Evolutionary conservation across 306 rosid genomes (phyloP), one percentile per base, ranked within the genome.

Genomic region (Arachis stenosperma): DNA sequence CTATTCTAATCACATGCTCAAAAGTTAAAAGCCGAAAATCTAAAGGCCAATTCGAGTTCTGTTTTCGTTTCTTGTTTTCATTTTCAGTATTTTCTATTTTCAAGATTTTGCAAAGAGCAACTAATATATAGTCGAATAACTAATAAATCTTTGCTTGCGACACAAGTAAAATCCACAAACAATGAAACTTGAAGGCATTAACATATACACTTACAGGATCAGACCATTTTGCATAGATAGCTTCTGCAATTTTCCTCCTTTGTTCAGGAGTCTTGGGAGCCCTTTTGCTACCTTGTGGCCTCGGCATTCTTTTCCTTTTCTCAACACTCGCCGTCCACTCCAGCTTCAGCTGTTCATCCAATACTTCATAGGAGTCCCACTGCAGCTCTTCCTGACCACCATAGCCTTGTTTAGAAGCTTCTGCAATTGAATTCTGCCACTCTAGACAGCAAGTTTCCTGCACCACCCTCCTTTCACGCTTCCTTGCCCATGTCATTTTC

Each of bases 141-240:
- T 63, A 63, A 41, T 11, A 17, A 43, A 11, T 2, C 5, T 60
- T 7, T 54, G 36, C 66, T 48, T 62, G 71, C 14, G 6, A n/a
- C 72, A 63, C 55, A 40, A 56, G 6, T 55, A 54, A 68, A 71
- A 36, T 37, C 40, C 69, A 71, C 11, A 50, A 69, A 61, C 51
- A 72, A 62, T 41, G 48, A 51, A 62, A 83, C 70, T 36, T 41
- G 68, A 74, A 61, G 46, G 75, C n/a, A 50, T 61, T 61, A 54
- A 65, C 54, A 67, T 47, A 65, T 58, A 88, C 57, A 52, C 97
- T 80, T 83, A 91, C 99, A 65, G 93, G 89, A 80, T 91, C 89
- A 40, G 89, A 84, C 99, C 99, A 94, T 87, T 94, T 94, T 75
- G 96, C 88, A 73, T 88, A 44, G 81, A 94, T 90, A 76, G 96